Evolutionary conservation across 1,284 basidiomycete genomes (phyloP).

Genomic region (Tilletiopsis washingtonensis): DNA sequence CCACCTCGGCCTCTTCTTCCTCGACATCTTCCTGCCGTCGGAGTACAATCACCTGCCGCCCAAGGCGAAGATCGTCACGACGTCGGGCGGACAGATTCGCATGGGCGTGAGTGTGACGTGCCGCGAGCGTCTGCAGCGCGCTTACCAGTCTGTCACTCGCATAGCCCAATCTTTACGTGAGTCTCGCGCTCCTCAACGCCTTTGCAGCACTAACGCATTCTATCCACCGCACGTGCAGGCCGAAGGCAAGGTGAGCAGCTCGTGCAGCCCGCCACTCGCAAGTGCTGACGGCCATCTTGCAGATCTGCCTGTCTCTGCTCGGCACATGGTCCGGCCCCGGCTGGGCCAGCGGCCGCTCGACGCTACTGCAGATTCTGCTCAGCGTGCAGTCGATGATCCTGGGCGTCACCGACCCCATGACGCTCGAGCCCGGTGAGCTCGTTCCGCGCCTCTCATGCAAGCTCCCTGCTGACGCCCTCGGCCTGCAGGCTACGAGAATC

Average conservation of each 20-base stretch:
- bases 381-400: constrained; percentile 86
- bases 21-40: constrained; percentile 81
- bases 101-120: too few species aligned
- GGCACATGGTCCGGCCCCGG: constrained; percentile 65
- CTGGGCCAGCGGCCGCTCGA: constrained; percentile 77
- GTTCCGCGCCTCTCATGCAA: too few species aligned
- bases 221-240: too few species aligned
- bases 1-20: constrained; percentile 51
- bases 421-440: constrained; percentile 71
- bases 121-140: too few species aligned
- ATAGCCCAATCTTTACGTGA: too few species aligned
- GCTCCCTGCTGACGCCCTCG: not conserved
- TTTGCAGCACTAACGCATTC: too few species aligned
- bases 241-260: constrained; percentile 83
- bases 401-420: constrained; percentile 69
- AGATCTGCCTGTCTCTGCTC: constrained; percentile 78
- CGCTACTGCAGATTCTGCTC: constrained; percentile 66
- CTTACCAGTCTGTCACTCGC: too few species aligned
- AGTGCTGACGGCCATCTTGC: too few species aligned
- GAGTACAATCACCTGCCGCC: constrained; percentile 73
- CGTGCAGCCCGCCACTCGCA: too few species aligned
- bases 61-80: constrained; percentile 82
- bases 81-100: constrained; percentile 77
- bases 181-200: too few species aligned
- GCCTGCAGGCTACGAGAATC: not conserved